Base-by-base conservation (phyloP, 2,329 filamentous ascomycete species). In the Decorospora gaudefroyi region DNA sequence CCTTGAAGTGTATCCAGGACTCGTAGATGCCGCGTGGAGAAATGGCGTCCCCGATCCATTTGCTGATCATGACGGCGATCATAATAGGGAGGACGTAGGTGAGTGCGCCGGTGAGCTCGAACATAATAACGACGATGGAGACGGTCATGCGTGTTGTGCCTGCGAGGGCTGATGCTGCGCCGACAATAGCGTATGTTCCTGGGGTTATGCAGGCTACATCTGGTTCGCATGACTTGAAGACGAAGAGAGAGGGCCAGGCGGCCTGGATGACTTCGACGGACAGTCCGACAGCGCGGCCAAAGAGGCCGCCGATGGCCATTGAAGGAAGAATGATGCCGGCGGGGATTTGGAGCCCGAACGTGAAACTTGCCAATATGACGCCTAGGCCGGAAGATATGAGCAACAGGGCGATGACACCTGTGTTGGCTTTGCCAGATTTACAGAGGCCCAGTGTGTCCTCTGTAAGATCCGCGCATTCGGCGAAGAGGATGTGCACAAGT, bases 61-160 rank as follows among this genome's bases (percentile, higher is more conserved):
- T 99, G 51, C 88, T 88, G 30, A 97, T 80, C 91, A 99, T 95
- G 64, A 99, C 93, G 29, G 91, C 90, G 53, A 99, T 88, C 93
- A 99, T 99, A 70, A 97, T 99, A 41, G 93, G 93, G 6, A 99
- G 82, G 34, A 99, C 92, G 66, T 97, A 97, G 1, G 90, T 95
- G 18, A 99, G 79, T 1, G 93, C 93, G 38, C 93, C 93, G 0
- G 93, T 99, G 42, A 99, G 84, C 75, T 99, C 93, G 65, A 99
- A 99, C 87, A 96, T 96, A 74, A 99, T 99, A 62, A 97, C 93
- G 4, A 99, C 92, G 56, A 99, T 96, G 9, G 91, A 96, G 8
- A 96, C 90, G 0, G 93, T 99, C 85, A 99, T 95, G 57, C 92
- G 84, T 12, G 92, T 97, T 23, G 95, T 90, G 33, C 93, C 93